Percentiles rank a stretch among this genome's conserved stretches.
Conservation (phyloP, 345 rosid species). For the Microcos paniculata region DNA sequence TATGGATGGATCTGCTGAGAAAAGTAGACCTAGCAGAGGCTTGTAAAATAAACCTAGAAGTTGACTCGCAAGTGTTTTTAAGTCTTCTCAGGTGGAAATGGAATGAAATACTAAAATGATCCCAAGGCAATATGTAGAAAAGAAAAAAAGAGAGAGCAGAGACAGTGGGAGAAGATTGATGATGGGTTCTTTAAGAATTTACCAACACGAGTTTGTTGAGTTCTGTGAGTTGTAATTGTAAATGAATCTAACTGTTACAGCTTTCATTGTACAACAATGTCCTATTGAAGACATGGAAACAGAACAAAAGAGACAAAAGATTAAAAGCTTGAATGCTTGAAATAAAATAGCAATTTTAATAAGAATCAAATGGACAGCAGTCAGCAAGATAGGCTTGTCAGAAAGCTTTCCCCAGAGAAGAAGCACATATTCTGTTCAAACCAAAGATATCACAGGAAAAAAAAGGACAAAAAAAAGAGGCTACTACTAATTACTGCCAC, state of each 20-base stretch:
- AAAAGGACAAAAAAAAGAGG: no score
- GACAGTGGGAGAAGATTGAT: neutral
- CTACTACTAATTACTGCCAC: no score
- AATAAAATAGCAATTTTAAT: neutral
- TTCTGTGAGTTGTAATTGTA: neutral
- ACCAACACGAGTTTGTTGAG: neutral
- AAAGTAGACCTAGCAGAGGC: neutral
- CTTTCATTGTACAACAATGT: neutral
- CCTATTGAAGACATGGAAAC: neutral
- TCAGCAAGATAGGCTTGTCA: neutral
- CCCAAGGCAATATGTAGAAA: no score
- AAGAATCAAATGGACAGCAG: neutral
- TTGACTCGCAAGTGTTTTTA: constrained; percentile 1
- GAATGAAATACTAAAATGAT: neutral
- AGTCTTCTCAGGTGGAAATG: neutral
- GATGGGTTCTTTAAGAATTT: neutral
- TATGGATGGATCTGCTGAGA: neutral
- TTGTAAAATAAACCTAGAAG: neutral
- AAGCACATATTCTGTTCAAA: neutral
- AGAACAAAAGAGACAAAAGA: neutral
- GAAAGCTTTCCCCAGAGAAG: neutral
- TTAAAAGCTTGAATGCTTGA: neutral
- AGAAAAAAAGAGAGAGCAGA: neutral
- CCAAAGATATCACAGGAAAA: no score
- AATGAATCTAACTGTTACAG: constrained; percentile 1